These are phyloP conservation scores for Kregervanrija pseudodelftensis DNA, from an alignment of 805 yeast species.

Conservation along the genomic window DNA sequence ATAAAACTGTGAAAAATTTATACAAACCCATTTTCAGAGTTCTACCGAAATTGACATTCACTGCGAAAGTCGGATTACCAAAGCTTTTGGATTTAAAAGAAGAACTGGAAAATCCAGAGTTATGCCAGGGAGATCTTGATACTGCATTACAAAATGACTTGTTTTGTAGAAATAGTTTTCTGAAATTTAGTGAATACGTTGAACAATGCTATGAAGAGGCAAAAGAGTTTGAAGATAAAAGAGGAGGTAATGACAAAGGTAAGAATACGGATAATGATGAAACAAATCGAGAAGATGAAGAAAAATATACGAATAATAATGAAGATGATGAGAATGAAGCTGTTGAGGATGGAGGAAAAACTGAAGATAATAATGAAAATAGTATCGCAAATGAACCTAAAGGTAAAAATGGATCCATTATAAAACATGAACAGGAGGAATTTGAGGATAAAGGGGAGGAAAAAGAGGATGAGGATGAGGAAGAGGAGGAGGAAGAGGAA, in stretches of 20 bases:
- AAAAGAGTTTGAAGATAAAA: conserved; percentile 9
- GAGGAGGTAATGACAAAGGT: conserved; percentile 10
- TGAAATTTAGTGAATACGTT: conserved; percentile 19
- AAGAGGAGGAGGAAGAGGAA: conserved; percentile 2
- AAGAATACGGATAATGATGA: conserved; percentile 6
- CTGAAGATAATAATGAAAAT: not conserved
- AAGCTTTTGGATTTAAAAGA: conserved; percentile 18
- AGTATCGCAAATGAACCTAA: not conserved
- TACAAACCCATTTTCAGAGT: conserved; percentile 47
- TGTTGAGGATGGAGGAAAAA: conserved; percentile 7
- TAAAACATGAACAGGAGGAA: not conserved
- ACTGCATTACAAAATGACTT: conserved; percentile 18
- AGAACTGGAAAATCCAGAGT: conserved; percentile 16
- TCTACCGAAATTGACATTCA: conserved; percentile 42
- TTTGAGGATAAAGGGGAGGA: conserved; percentile 8
- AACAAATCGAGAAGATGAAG: not conserved
- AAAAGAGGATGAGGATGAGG: conserved; percentile 14
- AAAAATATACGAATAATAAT: not conserved
- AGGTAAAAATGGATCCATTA: conserved; percentile 12
- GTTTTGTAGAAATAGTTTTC: conserved; percentile 17
- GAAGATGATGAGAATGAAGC: not conserved
- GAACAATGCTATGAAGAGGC: conserved; percentile 19
- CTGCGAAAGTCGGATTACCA: conserved; percentile 19
- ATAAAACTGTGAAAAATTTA: conserved; percentile 42
- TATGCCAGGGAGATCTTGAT: conserved; percentile 21